A percentile compares a stretch with the other conserved stretches of the same genome.
phyloP scores from a whole-genome alignment of 2,329 filamentous ascomycete genomes.

The Ceratocystis lukuohia region DNA sequence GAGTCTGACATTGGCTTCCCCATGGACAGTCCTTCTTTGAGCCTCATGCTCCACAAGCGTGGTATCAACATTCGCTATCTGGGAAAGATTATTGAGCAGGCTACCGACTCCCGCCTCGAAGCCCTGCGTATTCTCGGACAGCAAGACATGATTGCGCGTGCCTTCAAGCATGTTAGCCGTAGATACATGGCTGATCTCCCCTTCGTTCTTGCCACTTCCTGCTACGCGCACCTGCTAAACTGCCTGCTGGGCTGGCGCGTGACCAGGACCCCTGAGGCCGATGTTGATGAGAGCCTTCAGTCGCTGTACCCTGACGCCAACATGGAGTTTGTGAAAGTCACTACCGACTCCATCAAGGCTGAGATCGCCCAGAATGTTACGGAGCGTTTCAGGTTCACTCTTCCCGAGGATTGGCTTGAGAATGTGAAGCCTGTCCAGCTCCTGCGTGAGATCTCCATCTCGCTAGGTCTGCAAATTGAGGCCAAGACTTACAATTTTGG shows the following conservation, averaged over 20 bases:
- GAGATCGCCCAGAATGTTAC: conserved; percentile 60
- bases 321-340: conserved; percentile 66
- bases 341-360: conserved; percentile 54
- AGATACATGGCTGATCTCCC: conserved; percentile 68
- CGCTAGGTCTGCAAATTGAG: conserved; percentile 78
- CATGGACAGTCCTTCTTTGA: conserved; percentile 92
- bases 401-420: conserved; percentile 55
- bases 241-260: conserved; percentile 69
- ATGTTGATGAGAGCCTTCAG: conserved; percentile 62
- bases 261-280: conserved; percentile 64
- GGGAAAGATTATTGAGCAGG: conserved; percentile 61
- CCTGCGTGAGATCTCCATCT: conserved; percentile 76
- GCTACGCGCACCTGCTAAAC: conserved; percentile 79
- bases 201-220: conserved; percentile 63
- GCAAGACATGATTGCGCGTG: conserved; percentile 89
- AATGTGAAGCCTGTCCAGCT: conserved; percentile 64
- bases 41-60: conserved; percentile 80
- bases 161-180: conserved; percentile 85
- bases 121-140: conserved; percentile 64
- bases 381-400: conserved; percentile 61
- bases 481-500: conserved; percentile 44
- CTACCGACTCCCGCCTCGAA: conserved; percentile 55
- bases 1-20: conserved; percentile 93
- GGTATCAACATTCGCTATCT: conserved; percentile 95
- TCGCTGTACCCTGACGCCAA: conserved; percentile 69